Conservation (phyloP, 192 early-diverging fungal species). For the Coemansia sp. region DNA sequence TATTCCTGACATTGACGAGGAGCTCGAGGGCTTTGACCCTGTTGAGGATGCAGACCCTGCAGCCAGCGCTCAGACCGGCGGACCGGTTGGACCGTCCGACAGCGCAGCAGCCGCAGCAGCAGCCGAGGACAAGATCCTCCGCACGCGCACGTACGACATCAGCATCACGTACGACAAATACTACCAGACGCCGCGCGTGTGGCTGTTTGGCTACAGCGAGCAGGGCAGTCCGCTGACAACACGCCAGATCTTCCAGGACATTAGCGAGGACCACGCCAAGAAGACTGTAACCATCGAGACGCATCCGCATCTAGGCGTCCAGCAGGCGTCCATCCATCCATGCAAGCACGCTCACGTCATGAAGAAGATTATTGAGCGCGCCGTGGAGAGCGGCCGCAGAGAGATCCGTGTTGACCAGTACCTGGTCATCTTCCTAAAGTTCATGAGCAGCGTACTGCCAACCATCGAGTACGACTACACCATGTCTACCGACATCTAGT, state of each 20-base stretch:
- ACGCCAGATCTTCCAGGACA: conserved; percentile 95
- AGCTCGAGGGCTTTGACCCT: conserved; percentile 62
- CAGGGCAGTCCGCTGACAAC: conserved; percentile 75
- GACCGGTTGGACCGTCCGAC: conserved; percentile 1
- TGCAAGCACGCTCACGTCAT: conserved; percentile 98
- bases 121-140: conserved; percentile 78
- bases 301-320: conserved; percentile 88
- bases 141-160: conserved; percentile 94
- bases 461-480: conserved; percentile 99
- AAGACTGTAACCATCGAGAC: conserved; percentile 98
- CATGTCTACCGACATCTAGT: conserved; percentile 66
- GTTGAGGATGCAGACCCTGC: conserved; percentile 82
- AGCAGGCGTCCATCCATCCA: conserved; percentile 93
- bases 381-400: conserved; percentile 57
- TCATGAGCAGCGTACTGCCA: conserved; percentile 94
- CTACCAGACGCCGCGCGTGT: conserved; percentile 97
- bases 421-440: conserved; percentile 94
- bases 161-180: conserved; percentile 99
- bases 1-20: conserved; percentile 88
- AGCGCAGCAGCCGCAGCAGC: conserved; percentile 3
- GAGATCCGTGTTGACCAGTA: conserved; percentile 92
- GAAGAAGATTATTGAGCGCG: conserved; percentile 88
- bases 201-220: conserved; percentile 97
- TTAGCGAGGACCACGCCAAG: conserved; percentile 97
- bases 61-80: conserved; percentile 21